Evolutionary conservation across 257 asterid species (phyloP).

Genomic region (Solanum peruvianum): DNA sequence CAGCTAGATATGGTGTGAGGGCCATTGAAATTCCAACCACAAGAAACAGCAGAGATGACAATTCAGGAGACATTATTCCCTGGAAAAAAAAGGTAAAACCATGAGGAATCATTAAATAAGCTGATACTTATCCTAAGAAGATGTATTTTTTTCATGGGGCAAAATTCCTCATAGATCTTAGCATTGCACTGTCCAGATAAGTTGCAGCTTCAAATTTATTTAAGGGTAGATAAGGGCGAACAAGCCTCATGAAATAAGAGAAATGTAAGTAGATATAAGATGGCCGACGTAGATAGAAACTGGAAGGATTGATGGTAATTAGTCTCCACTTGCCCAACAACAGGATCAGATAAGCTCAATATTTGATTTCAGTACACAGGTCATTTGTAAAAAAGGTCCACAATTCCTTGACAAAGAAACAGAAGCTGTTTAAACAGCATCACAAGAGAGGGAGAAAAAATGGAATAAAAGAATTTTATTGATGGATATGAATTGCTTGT

Average conservation of each 20-base stretch:
- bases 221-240: neutral
- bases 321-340: neutral
- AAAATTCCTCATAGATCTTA: neutral
- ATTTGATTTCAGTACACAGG: neutral
- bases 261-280: neutral
- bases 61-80: slow-evolving; percentile 93
- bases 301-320: neutral
- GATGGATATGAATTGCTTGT: slow-evolving; percentile 1
- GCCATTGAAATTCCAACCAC: slow-evolving; percentile 99
- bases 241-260: neutral
- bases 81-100: slow-evolving; percentile 12
- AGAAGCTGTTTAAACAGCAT: neutral
- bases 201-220: neutral
- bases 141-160: neutral
- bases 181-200: neutral
- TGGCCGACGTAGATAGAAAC: neutral
- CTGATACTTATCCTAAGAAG: neutral
- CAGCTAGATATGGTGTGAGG: slow-evolving; percentile 94
- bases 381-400: neutral
- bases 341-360: neutral
- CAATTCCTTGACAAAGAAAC: neutral
- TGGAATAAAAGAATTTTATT: neutral
- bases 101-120: neutral
- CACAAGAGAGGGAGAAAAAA: neutral
- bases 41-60: slow-evolving; percentile 88